These are phyloP conservation scores for Stephanodiscus triporus DNA, from an alignment of 108 stramenopile genomes.

Conservation along the genomic window DNA sequence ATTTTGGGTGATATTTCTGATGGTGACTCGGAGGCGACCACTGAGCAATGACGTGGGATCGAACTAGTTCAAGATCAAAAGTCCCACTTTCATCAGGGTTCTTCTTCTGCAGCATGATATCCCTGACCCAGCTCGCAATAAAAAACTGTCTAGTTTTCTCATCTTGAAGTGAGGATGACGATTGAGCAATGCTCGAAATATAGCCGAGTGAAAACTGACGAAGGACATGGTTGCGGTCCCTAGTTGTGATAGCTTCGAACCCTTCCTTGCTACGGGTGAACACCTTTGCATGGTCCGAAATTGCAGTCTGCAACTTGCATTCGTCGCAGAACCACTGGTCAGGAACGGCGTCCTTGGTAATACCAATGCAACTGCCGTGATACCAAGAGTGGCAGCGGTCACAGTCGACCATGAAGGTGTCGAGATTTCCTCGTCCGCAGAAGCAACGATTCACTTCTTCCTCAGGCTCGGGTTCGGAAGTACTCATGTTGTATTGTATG, in stretches of 20 bases:
- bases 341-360: constrained; percentile 65
- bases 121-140: constrained; percentile 79
- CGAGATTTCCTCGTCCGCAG: constrained; percentile 59
- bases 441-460: constrained; percentile 70
- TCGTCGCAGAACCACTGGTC: constrained; percentile 84
- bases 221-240: constrained; percentile 57
- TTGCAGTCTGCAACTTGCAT: constrained; percentile 68
- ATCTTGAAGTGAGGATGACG: constrained; percentile 44
- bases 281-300: constrained; percentile 49
- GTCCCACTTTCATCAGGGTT: constrained; percentile 11
- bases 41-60: constrained; percentile 48
- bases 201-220: constrained; percentile 73
- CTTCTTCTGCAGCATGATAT: constrained; percentile 35
- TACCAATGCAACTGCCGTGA: constrained; percentile 70
- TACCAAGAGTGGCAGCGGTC: constrained; percentile 85
- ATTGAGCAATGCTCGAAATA: constrained; percentile 40
- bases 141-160: constrained; percentile 60
- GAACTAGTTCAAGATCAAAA: constrained; percentile 48
- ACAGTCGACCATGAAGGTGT: constrained; percentile 86
- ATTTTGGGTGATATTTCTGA: constrained; percentile 11
- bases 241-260: constrained; percentile 13
- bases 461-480: constrained; percentile 29
- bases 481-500: constrained; percentile 36
- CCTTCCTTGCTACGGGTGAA: constrained; percentile 33
- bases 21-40: constrained; percentile 47